These are phyloP conservation scores for Blastobotrys arbuscula DNA, from an alignment of 1,139 yeast genomes.

Conservation along the genomic window DNA sequence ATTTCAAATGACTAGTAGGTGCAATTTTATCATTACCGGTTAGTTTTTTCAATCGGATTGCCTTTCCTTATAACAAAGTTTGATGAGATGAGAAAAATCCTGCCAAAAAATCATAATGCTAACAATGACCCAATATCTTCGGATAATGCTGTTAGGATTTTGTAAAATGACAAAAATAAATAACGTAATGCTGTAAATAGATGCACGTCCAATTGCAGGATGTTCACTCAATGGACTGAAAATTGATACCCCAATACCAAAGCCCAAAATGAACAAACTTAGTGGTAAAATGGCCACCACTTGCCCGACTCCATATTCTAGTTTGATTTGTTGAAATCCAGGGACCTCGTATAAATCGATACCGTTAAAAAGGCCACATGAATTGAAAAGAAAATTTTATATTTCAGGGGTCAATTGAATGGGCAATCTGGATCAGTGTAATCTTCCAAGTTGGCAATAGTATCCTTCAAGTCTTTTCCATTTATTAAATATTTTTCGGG, in stretches of 20 bases:
- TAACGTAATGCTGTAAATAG: constrained; percentile 49
- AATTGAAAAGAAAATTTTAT: constrained; percentile 39
- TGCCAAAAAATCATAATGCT: constrained; percentile 69
- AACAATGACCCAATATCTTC: constrained; percentile 45
- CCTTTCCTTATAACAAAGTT: constrained; percentile 44
- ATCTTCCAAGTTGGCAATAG: constrained; percentile 41
- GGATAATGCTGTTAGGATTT: constrained; percentile 42
- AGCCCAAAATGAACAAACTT: constrained; percentile 53
- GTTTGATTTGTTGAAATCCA: constrained; percentile 41
- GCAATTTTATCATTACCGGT: constrained; percentile 29
- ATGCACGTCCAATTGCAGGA: constrained; percentile 48
- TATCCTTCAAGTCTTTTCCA: neutral
- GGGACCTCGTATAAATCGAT: constrained; percentile 61
- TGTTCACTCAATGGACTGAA: constrained; percentile 52
- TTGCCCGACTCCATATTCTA: constrained; percentile 41
- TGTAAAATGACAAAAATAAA: constrained; percentile 54
- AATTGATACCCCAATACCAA: constrained; percentile 52
- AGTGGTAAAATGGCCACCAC: constrained; percentile 46
- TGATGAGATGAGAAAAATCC: constrained; percentile 56
- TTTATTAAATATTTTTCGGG: constrained; percentile 10
- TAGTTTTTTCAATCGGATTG: constrained; percentile 41
- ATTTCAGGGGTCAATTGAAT: constrained; percentile 45
- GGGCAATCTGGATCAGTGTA: constrained; percentile 54
- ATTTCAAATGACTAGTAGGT: constrained; percentile 6
- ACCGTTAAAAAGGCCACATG: constrained; percentile 45